Percentiles rank a stretch among this genome's conserved stretches.
These are phyloP conservation scores for Phytophthora brassicae DNA, from an alignment of 352 stramenopile genomes.

Conservation along the genomic window DNA sequence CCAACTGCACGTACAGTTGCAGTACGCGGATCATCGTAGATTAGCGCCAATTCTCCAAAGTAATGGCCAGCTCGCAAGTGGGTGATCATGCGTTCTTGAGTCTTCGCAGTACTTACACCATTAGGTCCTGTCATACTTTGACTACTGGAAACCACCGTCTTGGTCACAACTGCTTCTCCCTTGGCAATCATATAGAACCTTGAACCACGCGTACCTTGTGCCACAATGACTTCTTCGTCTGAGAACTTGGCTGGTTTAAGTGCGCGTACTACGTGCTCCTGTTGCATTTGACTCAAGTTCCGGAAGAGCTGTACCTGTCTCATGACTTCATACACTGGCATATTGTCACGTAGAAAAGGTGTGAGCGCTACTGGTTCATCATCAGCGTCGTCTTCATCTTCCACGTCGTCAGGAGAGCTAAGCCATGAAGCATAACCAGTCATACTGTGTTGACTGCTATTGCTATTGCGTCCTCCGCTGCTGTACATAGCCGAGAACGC, in stretches of 20 bases:
- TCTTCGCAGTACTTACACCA: constrained; percentile 33
- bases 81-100: constrained; percentile 85
- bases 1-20: constrained; percentile 76
- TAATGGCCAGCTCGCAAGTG: constrained; percentile 91
- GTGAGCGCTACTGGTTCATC: constrained; percentile 71
- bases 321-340: constrained; percentile 89
- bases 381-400: constrained; percentile 68
- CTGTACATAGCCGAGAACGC: constrained; percentile 42
- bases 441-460: constrained; percentile 62
- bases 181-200: constrained; percentile 92
- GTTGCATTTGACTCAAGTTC: constrained; percentile 86
- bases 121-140: constrained; percentile 36
- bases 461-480: constrained; percentile 37
- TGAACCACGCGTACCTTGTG: constrained; percentile 81
- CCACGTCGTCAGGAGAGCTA: constrained; percentile 60
- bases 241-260: constrained; percentile 87
- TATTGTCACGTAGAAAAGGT: constrained; percentile 80
- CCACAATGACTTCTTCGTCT: constrained; percentile 81
- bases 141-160: constrained; percentile 49
- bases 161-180: constrained; percentile 84
- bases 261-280: constrained; percentile 84
- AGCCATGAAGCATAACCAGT: constrained; percentile 67
- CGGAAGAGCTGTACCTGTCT: constrained; percentile 85
- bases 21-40: constrained; percentile 90
- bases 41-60: constrained; percentile 92